phyloP scores from a whole-genome alignment of 2,329 filamentous ascomycete genomes.

The Paraconiothyrium brasiliense region DNA sequence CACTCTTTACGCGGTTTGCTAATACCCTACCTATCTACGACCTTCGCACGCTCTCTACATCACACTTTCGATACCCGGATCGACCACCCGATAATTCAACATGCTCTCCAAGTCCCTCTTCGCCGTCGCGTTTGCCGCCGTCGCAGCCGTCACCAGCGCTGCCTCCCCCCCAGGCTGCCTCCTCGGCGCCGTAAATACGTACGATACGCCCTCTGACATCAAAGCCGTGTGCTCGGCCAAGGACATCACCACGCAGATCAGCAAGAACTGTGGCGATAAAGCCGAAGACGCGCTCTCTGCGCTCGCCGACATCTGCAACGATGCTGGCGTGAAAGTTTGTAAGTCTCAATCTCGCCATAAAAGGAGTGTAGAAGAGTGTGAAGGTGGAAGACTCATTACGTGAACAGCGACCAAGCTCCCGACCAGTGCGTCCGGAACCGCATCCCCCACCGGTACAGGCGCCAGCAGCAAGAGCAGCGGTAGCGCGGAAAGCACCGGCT shows the following conservation, averaged over 20 bases:
- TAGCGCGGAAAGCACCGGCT: constrained; percentile 18
- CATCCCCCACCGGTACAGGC: constrained; percentile 26
- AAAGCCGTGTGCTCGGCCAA: constrained; percentile 39
- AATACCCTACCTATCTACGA: constrained; percentile 15
- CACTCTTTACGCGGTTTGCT: constrained; percentile 25
- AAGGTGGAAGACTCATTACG: not conserved
- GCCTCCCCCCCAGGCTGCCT: constrained; percentile 41
- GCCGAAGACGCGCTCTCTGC: constrained; percentile 36
- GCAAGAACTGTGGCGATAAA: constrained; percentile 35
- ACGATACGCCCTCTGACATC: constrained; percentile 38
- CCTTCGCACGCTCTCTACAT: constrained; percentile 15
- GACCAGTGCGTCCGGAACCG: constrained; percentile 26
- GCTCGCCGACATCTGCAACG: constrained; percentile 41
- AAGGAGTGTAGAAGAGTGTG: not conserved
- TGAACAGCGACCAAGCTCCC: constrained; percentile 29
- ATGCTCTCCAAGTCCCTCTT: constrained; percentile 43
- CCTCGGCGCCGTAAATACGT: constrained; percentile 42
- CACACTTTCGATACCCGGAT: constrained; percentile 13
- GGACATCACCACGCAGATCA: constrained; percentile 34
- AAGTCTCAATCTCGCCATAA: constrained; percentile 21
- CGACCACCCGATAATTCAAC: constrained; percentile 12
- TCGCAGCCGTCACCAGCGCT: constrained; percentile 34
- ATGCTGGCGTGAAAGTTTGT: constrained; percentile 40
- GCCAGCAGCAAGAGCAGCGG: constrained; percentile 4
- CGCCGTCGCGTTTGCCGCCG: constrained; percentile 36